A percentile compares a stretch with the other conserved stretches of the same genome.
Conservation (phyloP, 257 asterid genomes). For the Phtheirospermum japonicum region DNA sequence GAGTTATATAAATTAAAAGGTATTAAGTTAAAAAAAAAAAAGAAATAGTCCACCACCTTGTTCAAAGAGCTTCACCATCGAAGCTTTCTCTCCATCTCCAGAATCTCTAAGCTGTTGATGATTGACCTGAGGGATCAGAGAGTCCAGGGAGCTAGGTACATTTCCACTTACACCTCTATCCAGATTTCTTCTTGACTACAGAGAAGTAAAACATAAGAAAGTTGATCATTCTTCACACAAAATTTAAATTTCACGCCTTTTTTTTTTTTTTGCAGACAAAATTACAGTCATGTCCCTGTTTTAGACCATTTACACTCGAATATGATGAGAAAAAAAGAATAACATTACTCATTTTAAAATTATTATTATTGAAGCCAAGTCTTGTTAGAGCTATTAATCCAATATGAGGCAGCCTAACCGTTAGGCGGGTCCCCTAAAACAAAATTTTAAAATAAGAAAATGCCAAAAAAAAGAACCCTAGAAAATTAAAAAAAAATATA, state of each 20-base stretch:
- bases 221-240: conserved; percentile 19
- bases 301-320: conserved; percentile 2
- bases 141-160: conserved; percentile 40
- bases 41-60: conserved; percentile 54
- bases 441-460: not conserved
- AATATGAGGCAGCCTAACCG: not conserved
- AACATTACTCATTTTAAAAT: conserved; percentile 1
- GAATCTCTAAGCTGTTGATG: conserved; percentile 50
- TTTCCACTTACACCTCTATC: conserved; percentile 43
- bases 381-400: not conserved
- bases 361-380: conserved; percentile 6
- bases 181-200: conserved; percentile 70
- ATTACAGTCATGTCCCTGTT: not conserved
- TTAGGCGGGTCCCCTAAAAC: no score
- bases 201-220: conserved; percentile 15
- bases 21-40: not conserved
- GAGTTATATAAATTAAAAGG: conserved; percentile 3
- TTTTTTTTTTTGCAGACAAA: conserved; percentile 4
- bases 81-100: conserved; percentile 59
- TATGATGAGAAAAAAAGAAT: not conserved
- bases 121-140: conserved; percentile 51
- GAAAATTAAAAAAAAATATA: no score
- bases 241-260: conserved; percentile 6
- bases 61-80: conserved; percentile 75
- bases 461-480: no score